A percentile compares a stretch with the other conserved stretches of the same genome.
Conservation (phyloP, 495 filamentous ascomycete genomes). For the Penicillium soppii region DNA sequence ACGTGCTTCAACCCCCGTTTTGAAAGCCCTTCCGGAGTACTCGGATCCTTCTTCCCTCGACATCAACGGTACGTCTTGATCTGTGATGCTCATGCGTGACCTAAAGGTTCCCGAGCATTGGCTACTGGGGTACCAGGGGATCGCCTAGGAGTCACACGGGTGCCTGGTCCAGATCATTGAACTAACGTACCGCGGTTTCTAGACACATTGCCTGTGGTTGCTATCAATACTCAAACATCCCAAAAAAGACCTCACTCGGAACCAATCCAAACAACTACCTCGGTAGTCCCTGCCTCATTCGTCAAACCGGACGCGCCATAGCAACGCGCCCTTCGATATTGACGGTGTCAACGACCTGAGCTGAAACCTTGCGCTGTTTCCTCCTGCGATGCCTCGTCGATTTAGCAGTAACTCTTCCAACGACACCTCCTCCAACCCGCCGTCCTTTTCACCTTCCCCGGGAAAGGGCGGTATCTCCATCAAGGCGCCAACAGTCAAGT, state of each 20-base stretch:
- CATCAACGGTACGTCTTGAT: slow-evolving; percentile 19
- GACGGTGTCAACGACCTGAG: slow-evolving; percentile 12
- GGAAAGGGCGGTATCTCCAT: slow-evolving; percentile 49
- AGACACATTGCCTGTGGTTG: slow-evolving; percentile 7
- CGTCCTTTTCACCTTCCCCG: slow-evolving; percentile 44
- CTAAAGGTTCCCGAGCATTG: not conserved
- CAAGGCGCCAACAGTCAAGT: slow-evolving; percentile 60
- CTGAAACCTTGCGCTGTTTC: slow-evolving; percentile 27
- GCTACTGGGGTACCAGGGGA: not conserved
- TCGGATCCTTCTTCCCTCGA: slow-evolving; percentile 19
- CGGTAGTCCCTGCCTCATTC: slow-evolving; percentile 24
- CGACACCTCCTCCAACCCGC: slow-evolving; percentile 42
- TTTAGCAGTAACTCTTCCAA: slow-evolving; percentile 48
- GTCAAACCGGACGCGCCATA: slow-evolving; percentile 17
- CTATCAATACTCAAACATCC: not conserved
- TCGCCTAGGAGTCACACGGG: slow-evolving; percentile 2
- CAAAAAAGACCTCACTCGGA: not conserved
- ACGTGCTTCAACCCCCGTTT: slow-evolving; percentile 26
- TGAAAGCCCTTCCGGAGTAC: slow-evolving; percentile 22
- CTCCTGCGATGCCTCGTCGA: slow-evolving; percentile 57
- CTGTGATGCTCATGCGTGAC: not conserved
- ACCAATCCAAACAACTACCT: not conserved
- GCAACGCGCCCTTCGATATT: slow-evolving; percentile 14
- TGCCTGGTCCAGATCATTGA: slow-evolving; percentile 4
- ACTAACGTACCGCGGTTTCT: slow-evolving; percentile 7